A percentile compares a stretch with the other conserved stretches of the same genome.
These are phyloP conservation scores for Boletus huronensis DNA, from an alignment of 768 basidiomycete species.

Conservation along the genomic window DNA sequence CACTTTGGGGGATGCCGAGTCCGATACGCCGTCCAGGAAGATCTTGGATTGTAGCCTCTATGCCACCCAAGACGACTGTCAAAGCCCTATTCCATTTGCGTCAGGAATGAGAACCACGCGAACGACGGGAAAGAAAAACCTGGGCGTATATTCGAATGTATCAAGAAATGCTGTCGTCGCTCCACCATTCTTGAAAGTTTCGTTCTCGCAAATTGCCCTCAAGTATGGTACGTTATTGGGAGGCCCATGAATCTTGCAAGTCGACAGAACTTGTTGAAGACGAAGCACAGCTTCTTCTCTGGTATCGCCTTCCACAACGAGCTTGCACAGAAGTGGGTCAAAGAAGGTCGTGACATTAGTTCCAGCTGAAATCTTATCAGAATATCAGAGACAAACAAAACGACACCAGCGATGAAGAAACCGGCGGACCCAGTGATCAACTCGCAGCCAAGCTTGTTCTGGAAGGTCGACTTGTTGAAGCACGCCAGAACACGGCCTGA, in stretches of 20 bases:
- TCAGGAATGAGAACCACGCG: not conserved
- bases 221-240: constrained; percentile 59
- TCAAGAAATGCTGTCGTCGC: constrained; percentile 51
- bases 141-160: constrained; percentile 39
- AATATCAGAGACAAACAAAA: not conserved
- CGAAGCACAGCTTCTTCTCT: constrained; percentile 45
- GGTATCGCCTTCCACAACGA: constrained; percentile 48
- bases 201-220: constrained; percentile 38
- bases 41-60: constrained; percentile 59
- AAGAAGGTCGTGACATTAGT: constrained; percentile 50
- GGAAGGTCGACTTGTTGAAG: constrained; percentile 52
- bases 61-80: constrained; percentile 51
- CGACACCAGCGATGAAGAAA: not conserved
- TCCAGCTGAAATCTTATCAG: constrained; percentile 44
- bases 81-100: constrained; percentile 36
- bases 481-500: constrained; percentile 57
- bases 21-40: constrained; percentile 51
- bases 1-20: constrained; percentile 58
- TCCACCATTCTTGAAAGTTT: constrained; percentile 39
- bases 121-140: constrained; percentile 26
- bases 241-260: constrained; percentile 50
- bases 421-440: constrained; percentile 57
- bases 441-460: constrained; percentile 47
- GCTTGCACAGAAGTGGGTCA: constrained; percentile 58
- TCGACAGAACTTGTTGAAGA: constrained; percentile 37